A percentile compares a stretch with the other conserved stretches of the same genome.
Evolutionary conservation across 2,329 filamentous ascomycete genomes (phyloP).

Genomic region (Cladophialophora carrionii): DNA sequence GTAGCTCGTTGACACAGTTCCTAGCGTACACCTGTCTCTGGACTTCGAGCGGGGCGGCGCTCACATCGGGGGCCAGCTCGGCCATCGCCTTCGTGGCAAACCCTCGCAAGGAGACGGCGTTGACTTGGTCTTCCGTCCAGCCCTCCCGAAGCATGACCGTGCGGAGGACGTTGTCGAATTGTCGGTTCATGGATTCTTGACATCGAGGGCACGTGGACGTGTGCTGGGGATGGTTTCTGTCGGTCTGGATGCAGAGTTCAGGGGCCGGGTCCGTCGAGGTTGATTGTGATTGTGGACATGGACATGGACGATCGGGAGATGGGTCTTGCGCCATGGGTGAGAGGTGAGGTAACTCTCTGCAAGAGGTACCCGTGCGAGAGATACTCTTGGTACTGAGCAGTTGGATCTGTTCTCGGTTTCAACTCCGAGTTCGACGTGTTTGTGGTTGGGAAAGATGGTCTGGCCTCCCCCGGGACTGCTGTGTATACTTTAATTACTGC

Average conservation of each 20-base stretch:
- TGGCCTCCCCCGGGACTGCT: no score
- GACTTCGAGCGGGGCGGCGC: not conserved
- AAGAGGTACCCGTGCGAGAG: no score
- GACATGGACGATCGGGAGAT: not conserved
- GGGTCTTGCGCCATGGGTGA: not conserved
- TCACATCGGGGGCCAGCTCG: not conserved
- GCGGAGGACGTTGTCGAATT: not conserved
- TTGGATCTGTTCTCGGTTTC: no score
- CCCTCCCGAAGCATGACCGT: not conserved
- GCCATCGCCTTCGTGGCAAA: not conserved
- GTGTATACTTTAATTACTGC: not conserved
- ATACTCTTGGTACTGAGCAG: no score
- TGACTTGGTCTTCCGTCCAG: not conserved
- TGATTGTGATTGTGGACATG: not conserved
- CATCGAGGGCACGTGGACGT: not conserved
- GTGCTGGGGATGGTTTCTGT: not conserved
- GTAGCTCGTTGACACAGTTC: not conserved
- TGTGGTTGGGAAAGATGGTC: no score
- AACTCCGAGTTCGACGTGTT: not conserved
- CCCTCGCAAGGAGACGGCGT: not conserved
- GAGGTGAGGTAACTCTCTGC: no score
- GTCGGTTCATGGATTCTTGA: not conserved
- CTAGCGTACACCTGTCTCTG: not conserved
- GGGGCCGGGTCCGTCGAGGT: no score
- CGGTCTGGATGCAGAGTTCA: not conserved